Conservation (phyloP, 768 basidiomycete species). For the Rhizopogon roseolus region DNA sequence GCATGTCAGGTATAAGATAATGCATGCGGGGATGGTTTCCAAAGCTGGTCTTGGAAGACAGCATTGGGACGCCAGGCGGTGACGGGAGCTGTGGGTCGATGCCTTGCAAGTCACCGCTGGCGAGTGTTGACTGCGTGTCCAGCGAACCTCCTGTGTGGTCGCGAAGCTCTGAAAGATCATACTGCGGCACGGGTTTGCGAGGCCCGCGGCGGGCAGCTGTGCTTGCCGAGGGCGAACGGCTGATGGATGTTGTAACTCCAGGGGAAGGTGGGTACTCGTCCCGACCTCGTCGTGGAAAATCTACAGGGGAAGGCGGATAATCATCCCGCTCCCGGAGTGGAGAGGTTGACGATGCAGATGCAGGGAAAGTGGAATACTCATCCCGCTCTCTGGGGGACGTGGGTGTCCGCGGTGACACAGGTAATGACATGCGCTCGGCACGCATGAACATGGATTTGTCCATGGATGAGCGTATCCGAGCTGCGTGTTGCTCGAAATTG, state of each 20-base stretch:
- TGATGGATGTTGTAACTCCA: slow-evolving; percentile 14
- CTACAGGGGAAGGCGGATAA: slow-evolving; percentile 1
- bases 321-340: no score
- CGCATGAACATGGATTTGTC: slow-evolving; percentile 19
- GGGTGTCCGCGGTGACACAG: slow-evolving; percentile 13
- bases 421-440: slow-evolving; percentile 26
- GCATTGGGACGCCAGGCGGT: slow-evolving; percentile 10
- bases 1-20: slow-evolving; percentile 60
- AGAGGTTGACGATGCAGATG: slow-evolving; percentile 11
- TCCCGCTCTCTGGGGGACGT: slow-evolving; percentile 5
- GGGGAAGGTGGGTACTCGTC: slow-evolving; percentile 29
- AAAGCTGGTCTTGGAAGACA: slow-evolving; percentile 41
- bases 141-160: slow-evolving; percentile 6
- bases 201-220: slow-evolving; percentile 29
- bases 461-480: slow-evolving; percentile 28
- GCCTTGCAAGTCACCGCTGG: slow-evolving; percentile 22
- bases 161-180: slow-evolving; percentile 29
- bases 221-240: slow-evolving; percentile 23
- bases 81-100: slow-evolving; percentile 1
- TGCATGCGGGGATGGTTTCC: slow-evolving; percentile 44
- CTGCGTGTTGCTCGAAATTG: slow-evolving; percentile 24
- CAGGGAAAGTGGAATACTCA: neutral
- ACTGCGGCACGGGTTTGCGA: slow-evolving; percentile 56
- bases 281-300: slow-evolving; percentile 9
- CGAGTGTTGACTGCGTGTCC: slow-evolving; percentile 18